Conservation (phyloP, 768 basidiomycete species). For the Leccinum arenicola region DNA sequence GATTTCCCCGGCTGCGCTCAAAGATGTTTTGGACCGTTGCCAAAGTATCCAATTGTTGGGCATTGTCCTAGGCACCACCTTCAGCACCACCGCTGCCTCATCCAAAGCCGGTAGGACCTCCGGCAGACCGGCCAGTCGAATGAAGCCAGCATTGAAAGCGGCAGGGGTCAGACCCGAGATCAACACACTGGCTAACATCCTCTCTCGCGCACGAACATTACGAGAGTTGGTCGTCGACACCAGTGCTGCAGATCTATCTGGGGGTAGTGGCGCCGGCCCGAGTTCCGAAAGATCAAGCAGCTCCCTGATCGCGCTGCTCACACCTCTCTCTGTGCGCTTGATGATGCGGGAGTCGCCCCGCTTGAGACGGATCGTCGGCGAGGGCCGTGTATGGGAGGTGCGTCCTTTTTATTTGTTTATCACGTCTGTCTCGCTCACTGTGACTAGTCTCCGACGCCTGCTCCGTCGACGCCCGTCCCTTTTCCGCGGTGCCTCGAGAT, state of each 20-base stretch:
- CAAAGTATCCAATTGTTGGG: conserved; percentile 17
- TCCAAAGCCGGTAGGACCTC: background rate
- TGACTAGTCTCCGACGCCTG: conserved; percentile 15
- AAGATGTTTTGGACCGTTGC: conserved; percentile 21
- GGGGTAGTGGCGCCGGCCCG: background rate
- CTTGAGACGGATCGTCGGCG: conserved; percentile 47
- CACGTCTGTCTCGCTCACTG: background rate
- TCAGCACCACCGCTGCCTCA: conserved; percentile 1
- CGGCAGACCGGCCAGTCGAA: background rate
- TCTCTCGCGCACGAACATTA: conserved; percentile 14
- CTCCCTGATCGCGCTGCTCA: conserved; percentile 33
- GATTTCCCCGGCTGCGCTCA: conserved; percentile 19
- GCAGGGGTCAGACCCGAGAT: conserved; percentile 10
- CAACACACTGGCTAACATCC: conserved; percentile 8
- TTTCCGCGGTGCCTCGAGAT: conserved; percentile 8
- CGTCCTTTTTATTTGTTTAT: conserved; percentile 15
- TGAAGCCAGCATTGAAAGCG: background rate
- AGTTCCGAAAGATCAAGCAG: background rate
- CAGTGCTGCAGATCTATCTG: background rate
- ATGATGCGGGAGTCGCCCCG: conserved; percentile 40
- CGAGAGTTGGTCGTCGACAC: conserved; percentile 21
- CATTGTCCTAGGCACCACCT: conserved; percentile 14
- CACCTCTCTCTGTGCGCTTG: conserved; percentile 38
- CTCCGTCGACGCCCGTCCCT: conserved; percentile 6
- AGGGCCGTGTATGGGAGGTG: conserved; percentile 55